Evolutionary conservation across 2,329 filamentous ascomycete genomes (phyloP), one percentile per base, ranked within the genome.

Genomic region (Karstenula rhodostoma): DNA sequence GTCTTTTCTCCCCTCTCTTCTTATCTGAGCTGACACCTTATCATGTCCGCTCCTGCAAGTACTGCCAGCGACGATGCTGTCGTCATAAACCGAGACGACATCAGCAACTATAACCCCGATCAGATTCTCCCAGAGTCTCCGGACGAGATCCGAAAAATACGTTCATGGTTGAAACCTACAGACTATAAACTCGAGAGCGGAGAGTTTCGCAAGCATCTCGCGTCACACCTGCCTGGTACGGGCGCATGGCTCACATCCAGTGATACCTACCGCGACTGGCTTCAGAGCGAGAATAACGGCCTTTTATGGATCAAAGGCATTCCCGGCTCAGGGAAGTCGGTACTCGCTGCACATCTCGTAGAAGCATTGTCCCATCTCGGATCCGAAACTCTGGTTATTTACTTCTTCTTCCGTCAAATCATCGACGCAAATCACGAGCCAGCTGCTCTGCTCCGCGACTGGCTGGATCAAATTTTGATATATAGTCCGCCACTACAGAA

Each of bases 381-480:
- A 66, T 22, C 25, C 62, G 51, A 29, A 35, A 13, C 42, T 5
- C 70, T 71, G 1, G 73, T 79, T 1, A 55, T 79, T 1, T 78
- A 68, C 62, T 79, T 80, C 67, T 80, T 79, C 63, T 79, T 79
- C 50, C 69, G 75, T 8, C 68, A 78, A n/a, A 79, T 78, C 53
- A 69, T 80, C 48, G 63, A 67, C 42, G 65, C 68, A 10, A 79
- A 78, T 55, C 67, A 68, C 27, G 58, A 46, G 2, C 67, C 75
- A 8, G 53, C 57, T 32, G 65, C 62, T 35, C 57, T 76, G 3
- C 44, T 78, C n/a, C 68, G 68, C 25, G 78, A 79, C 59, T 78
- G 67, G 63, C 54, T 75, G 8, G 63, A 65, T 15, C 78, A 80
- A 58, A 57, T 77, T 9, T 64, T 80, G 4, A 55, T 62, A 12